Conservation (phyloP, 306 rosid genomes). For the Myrica gale region DNA sequence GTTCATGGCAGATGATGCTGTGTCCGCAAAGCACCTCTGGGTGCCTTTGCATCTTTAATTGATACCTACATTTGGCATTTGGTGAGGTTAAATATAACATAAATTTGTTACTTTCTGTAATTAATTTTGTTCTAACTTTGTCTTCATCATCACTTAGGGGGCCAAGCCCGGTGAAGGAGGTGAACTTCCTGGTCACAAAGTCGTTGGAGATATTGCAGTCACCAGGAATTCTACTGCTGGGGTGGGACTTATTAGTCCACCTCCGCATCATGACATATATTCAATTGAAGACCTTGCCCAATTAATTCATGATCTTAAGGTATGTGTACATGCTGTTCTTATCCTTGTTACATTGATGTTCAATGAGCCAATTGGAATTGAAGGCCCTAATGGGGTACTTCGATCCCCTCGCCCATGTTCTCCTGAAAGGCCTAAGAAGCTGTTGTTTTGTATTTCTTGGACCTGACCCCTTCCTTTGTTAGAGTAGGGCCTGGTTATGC, state of each 20-base stretch:
- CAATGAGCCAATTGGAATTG: not conserved
- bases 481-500: not conserved
- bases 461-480: not conserved
- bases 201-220: conserved; percentile 84
- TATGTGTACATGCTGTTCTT: conserved; percentile 24
- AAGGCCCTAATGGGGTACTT: not conserved
- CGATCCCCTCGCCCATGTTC: not conserved
- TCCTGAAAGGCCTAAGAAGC: not conserved
- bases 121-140: conserved; percentile 30
- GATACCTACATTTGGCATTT: conserved; percentile 44
- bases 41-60: conserved; percentile 57
- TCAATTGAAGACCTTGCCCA: conserved; percentile 99
- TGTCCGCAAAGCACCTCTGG: conserved; percentile 60
- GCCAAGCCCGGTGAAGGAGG: conserved; percentile 99
- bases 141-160: conserved; percentile 57
- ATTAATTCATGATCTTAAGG: conserved; percentile 93
- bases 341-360: not conserved
- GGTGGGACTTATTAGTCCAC: conserved; percentile 98
- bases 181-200: conserved; percentile 99
- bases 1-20: conserved; percentile 58
- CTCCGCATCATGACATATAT: conserved; percentile 98
- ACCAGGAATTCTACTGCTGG: conserved; percentile 98
- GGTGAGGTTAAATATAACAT: conserved; percentile 36
- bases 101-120: conserved; percentile 17
- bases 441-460: not conserved